Conservation (phyloP, 257 asterid species). For the Datura wrightii region DNA sequence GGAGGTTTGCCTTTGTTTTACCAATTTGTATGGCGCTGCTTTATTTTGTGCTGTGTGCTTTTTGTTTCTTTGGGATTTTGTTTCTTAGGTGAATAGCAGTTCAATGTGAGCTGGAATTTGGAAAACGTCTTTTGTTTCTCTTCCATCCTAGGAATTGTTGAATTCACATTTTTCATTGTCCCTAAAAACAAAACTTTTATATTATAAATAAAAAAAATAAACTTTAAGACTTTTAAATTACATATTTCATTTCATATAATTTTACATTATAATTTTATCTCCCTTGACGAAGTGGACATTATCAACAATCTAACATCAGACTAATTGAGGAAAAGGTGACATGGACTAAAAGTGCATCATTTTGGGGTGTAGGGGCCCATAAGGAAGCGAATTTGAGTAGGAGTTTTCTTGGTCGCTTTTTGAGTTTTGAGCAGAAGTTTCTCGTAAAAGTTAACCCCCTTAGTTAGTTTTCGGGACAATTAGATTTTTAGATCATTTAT, state of each 20-base stretch:
- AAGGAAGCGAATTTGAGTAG: not conserved
- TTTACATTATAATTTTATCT: no score
- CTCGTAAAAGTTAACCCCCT: no score
- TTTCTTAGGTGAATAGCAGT: not conserved
- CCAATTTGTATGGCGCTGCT: slow-evolving; percentile 9
- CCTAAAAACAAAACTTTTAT: no score
- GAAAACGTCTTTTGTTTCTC: not conserved
- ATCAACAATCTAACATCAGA: no score
- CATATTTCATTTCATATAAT: no score
- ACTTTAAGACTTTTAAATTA: no score
- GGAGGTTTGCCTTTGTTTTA: not conserved
- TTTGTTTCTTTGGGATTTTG: not conserved
- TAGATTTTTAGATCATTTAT: no score
- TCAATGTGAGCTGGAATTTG: not conserved
- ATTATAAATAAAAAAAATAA: no score
- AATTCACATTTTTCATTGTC: not conserved
- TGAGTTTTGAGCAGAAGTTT: not conserved
- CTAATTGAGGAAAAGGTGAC: not conserved
- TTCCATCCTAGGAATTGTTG: not conserved
- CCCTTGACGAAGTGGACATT: no score
- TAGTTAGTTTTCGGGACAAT: no score
- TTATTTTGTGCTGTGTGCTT: not conserved
- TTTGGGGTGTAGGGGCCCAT: not conserved
- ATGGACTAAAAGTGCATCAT: not conserved
- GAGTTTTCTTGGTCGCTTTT: not conserved